These are phyloP conservation scores for Melanogaster broomeanus DNA, from an alignment of 768 basidiomycete species.

Conservation along the genomic window DNA sequence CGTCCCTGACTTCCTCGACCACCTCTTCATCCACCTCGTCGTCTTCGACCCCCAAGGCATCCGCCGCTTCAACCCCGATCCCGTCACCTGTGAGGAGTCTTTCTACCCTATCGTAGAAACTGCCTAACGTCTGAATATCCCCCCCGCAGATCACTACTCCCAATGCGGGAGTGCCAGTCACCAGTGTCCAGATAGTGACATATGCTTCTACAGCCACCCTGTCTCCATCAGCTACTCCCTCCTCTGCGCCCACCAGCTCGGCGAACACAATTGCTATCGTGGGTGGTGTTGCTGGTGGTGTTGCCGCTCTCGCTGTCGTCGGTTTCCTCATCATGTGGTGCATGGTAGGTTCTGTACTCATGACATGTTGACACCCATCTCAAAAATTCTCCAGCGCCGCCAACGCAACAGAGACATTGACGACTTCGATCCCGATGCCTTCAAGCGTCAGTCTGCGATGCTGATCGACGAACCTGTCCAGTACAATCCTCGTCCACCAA, in stretches of 20 bases:
- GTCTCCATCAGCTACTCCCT: conserved; percentile 24
- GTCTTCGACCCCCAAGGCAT: conserved; percentile 10
- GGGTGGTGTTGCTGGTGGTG: conserved; percentile 47
- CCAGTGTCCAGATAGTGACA: not conserved
- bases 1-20: conserved; percentile 9
- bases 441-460: conserved; percentile 65
- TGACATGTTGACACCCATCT: conserved; percentile 3
- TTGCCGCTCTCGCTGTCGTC: conserved; percentile 42
- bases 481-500: conserved; percentile 60
- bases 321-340: conserved; percentile 47
- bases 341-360: conserved; percentile 37
- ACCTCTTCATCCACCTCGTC: conserved; percentile 1
- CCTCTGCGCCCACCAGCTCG: conserved; percentile 37
- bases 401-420: conserved; percentile 36
- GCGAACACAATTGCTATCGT: conserved; percentile 31
- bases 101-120: not conserved
- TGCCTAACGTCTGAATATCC: not conserved
- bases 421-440: conserved; percentile 57
- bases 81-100: conserved; percentile 22
- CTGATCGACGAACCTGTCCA: conserved; percentile 55
- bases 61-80: conserved; percentile 3
- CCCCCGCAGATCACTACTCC: not conserved
- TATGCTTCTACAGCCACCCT: conserved; percentile 1
- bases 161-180: not conserved
- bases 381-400: conserved; percentile 38